These are phyloP conservation scores for Termitomyces sp. DNA, from an alignment of 768 basidiomycete genomes.

Conservation along the genomic window DNA sequence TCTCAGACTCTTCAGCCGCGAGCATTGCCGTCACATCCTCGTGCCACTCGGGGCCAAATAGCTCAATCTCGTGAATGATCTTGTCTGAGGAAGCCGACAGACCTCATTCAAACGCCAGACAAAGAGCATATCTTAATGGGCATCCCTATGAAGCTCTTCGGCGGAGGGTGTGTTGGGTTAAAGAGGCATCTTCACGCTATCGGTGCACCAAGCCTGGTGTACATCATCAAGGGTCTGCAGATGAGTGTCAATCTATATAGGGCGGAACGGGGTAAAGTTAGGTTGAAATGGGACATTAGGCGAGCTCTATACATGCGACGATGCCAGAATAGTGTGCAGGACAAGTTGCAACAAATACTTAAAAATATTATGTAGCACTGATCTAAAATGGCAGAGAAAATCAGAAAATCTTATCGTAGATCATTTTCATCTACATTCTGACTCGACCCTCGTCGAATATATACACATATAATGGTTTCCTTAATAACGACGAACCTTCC, in stretches of 20 bases:
- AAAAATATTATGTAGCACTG: too few species aligned
- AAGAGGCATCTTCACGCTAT: constrained; percentile 82
- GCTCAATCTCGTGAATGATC: constrained; percentile 92
- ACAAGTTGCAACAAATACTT: too few species aligned
- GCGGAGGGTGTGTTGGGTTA: constrained; percentile 74
- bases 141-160: constrained; percentile 88
- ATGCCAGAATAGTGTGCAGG: too few species aligned
- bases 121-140: constrained; percentile 84
- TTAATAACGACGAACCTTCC: constrained; percentile 57
- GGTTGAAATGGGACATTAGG: not conserved
- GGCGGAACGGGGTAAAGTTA: constrained; percentile 1
- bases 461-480: constrained; percentile 20
- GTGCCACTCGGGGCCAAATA: constrained; percentile 82
- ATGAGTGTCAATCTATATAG: constrained; percentile 81
- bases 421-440: too few species aligned
- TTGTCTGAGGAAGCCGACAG: constrained; percentile 92
- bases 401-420: not conserved
- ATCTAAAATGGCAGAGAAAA: too few species aligned
- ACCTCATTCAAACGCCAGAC: not conserved
- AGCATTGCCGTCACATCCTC: constrained; percentile 42
- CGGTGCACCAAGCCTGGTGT: constrained; percentile 78
- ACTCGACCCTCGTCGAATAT: too few species aligned
- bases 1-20: constrained; percentile 41
- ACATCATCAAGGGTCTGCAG: constrained; percentile 78
- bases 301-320: constrained; percentile 49